phyloP scores from a whole-genome alignment of 176 grass and related monocot species.

The Pharus latifolius region DNA sequence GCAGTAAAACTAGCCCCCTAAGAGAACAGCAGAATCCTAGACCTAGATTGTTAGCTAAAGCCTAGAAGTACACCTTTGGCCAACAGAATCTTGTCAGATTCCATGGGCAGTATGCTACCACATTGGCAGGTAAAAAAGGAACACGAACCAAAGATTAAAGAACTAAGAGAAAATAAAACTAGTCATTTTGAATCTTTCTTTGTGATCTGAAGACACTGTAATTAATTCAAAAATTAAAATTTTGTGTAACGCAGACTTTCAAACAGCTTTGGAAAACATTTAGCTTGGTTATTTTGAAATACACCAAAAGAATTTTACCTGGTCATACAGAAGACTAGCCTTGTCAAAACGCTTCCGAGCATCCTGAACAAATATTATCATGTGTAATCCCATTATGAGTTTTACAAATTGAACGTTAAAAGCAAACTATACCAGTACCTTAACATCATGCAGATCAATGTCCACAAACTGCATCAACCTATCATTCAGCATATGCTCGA shows the following conservation, averaged over 20 bases:
- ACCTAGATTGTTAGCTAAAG: background rate
- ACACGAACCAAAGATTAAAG: background rate
- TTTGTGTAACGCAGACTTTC: background rate
- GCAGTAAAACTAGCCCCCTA: background rate
- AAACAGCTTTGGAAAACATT: background rate
- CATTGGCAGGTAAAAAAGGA: background rate
- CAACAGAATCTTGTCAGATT: background rate
- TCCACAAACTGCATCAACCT: conserved; percentile 96
- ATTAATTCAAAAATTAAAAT: background rate
- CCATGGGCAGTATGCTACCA: background rate
- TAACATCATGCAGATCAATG: conserved; percentile 85
- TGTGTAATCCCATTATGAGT: conserved; percentile 9
- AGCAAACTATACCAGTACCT: conserved; percentile 37
- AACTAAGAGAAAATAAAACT: background rate
- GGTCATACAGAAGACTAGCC: conserved; percentile 93
- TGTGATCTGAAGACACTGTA: too few species aligned
- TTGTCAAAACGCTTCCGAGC: conserved; percentile 89
- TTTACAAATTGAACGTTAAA: background rate
- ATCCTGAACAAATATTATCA: conserved; percentile 51
- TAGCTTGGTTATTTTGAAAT: background rate
- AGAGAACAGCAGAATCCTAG: background rate
- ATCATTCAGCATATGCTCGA: conserved; percentile 97
- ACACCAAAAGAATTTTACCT: conserved; percentile 41
- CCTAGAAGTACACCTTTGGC: background rate
- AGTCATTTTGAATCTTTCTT: background rate